Evolutionary conservation across 2,329 filamentous ascomycete species (phyloP), one percentile per base, ranked within the genome.

Genomic region (Xylaria sp.): DNA sequence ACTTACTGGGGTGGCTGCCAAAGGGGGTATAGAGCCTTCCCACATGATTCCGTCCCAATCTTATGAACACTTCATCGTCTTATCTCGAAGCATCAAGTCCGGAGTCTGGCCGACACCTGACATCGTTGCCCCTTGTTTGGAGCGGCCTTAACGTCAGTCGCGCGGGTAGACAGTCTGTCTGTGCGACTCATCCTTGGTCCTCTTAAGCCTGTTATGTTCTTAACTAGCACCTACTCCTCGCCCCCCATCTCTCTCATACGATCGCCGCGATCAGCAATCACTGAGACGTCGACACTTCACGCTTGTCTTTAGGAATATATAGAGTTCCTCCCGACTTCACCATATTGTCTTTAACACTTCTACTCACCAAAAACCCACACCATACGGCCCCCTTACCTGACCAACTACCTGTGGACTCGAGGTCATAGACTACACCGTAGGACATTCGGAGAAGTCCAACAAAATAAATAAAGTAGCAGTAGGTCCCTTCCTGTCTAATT

Each of bases 281-380:
- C 72, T 73, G 72, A 70, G 63, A 71, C 71, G 69, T 70, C 61
- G 70, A 74, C 69, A 67, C 50, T 55, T 45, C 47, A 36, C 19
- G 21, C 51, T 62, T 60, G 54, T 51, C 57, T 59, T 65, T 71
- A 50, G 69, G 63, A 62, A 71, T 80, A 81, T 82, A 80, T 81
- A 82, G 78, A 79, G 76, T 78, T 75, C 74, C 74, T 73, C 71
- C 65, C 72, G 73, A 73, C 65, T 65, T 74, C 64, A 69, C 72
- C 75, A 76, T 79, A 76, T 77, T 78, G 76, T 74, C 48, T 45
- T 65, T 56, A 45, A 65, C 48, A 59, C 47, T 61, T 56, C 59
- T 42, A 39, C 55, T 62, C 42, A 19, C 36, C 12, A 42, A 62
- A 61, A 12, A 24, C 19, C 45, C 61, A 48, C 34, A 53, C 53